Evolutionary conservation across 2,329 filamentous ascomycete genomes (phyloP).

Genomic region (Bipolaris cookei): DNA sequence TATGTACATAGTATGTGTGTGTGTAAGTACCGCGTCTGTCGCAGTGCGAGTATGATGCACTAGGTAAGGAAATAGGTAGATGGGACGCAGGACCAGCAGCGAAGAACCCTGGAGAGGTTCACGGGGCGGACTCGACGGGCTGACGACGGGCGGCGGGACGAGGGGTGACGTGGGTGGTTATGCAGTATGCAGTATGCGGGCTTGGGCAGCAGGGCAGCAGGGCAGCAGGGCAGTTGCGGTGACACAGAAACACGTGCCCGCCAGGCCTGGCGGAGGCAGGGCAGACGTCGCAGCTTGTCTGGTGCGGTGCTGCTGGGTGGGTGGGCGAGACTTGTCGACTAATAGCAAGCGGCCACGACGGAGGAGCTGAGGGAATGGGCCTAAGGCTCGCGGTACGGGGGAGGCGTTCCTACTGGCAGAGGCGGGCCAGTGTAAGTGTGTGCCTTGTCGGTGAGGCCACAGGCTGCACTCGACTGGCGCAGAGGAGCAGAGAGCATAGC

Average conservation of each 20-base stretch:
- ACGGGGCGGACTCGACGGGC: neutral
- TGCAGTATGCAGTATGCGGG: neutral
- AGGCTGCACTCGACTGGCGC: neutral
- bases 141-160: neutral
- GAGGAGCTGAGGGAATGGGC: slow-evolving; percentile 21
- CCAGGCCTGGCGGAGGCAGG: neutral
- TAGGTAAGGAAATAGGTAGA: neutral
- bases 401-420: slow-evolving; percentile 33
- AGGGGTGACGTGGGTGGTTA: neutral
- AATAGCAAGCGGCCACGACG: slow-evolving; percentile 43
- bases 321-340: slow-evolving; percentile 16
- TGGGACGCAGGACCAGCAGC: neutral
- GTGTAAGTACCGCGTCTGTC: too few relatives aligned
- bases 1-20: too few relatives aligned
- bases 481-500: too few relatives aligned
- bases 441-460: too few relatives aligned
- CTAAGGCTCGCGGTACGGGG: slow-evolving; percentile 25
- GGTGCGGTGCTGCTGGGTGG: too few relatives aligned
- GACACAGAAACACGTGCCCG: slow-evolving; percentile 34
- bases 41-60: too few relatives aligned
- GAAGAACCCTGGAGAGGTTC: slow-evolving; percentile 8
- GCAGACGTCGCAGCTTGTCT: neutral
- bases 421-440: too few relatives aligned
- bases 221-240: slow-evolving; percentile 3
- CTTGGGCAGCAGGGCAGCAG: slow-evolving; percentile 25